These are phyloP conservation scores for Auricularia sp. DNA, from an alignment of 768 basidiomycete species.

Conservation along the genomic window DNA sequence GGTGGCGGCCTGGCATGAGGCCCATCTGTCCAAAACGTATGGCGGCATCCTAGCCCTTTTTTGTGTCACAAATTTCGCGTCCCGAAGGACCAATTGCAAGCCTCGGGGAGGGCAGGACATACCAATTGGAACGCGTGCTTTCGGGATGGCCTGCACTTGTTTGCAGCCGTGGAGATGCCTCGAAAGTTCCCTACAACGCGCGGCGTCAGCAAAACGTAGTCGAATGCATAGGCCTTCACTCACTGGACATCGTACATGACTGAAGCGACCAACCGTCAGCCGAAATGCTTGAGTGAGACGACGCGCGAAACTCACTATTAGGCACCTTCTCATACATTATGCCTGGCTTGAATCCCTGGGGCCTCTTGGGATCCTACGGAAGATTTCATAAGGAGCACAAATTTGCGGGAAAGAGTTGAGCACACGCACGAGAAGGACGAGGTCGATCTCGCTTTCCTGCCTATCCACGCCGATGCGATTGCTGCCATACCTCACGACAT, in stretches of 20 bases:
- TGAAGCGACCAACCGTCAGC: conserved; percentile 7
- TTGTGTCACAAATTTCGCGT: too few species aligned
- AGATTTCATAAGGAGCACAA: background rate
- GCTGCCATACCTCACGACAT: conserved; percentile 38
- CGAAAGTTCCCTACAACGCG: conserved; percentile 21
- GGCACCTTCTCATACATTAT: conserved; percentile 19
- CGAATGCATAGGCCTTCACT: background rate
- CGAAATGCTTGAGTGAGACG: background rate
- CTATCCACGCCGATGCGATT: conserved; percentile 36
- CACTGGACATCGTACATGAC: conserved; percentile 24
- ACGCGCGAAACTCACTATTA: conserved; percentile 12
- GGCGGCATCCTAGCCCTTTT: too few species aligned
- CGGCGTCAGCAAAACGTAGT: background rate
- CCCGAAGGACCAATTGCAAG: background rate
- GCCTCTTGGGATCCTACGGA: conserved; percentile 23
- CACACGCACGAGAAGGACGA: conserved; percentile 38
- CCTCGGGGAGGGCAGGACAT: conserved; percentile 1
- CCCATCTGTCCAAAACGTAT: too few species aligned
- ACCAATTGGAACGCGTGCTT: conserved; percentile 37
- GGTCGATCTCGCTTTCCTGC: conserved; percentile 37
- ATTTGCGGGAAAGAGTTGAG: background rate
- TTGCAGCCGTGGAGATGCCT: conserved; percentile 27
- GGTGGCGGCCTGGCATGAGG: too few species aligned
- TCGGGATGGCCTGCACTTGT: conserved; percentile 19
- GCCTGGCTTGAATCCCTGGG: conserved; percentile 20